A percentile compares a stretch with the other conserved stretches of the same genome.
phyloP scores from a whole-genome alignment of 176 grass and related monocot species.

The Typha latifolia region DNA sequence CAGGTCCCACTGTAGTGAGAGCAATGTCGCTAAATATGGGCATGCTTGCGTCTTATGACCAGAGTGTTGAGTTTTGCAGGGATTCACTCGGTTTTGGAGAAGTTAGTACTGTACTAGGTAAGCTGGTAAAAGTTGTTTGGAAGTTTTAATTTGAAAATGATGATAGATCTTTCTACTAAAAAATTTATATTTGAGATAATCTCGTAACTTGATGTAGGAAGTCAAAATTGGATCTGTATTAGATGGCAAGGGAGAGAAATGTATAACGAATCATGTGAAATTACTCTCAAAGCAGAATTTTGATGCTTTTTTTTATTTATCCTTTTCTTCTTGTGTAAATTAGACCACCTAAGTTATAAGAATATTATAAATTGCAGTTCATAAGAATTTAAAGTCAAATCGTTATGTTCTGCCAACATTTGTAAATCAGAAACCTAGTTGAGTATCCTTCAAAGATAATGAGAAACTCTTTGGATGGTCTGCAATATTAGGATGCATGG shows the following conservation, averaged over 20 bases:
- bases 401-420: background rate
- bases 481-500: no score
- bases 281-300: background rate
- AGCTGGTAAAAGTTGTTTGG: slow-evolving; percentile 6
- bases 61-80: slow-evolving; percentile 77
- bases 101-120: slow-evolving; percentile 70
- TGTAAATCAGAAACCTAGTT: background rate
- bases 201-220: background rate
- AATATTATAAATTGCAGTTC: background rate
- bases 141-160: background rate
- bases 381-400: background rate
- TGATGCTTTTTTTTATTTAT: background rate
- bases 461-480: no score
- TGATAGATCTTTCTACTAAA: background rate
- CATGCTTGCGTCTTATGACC: slow-evolving; percentile 92
- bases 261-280: background rate
- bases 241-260: background rate
- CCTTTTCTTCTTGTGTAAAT: background rate
- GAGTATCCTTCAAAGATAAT: no score
- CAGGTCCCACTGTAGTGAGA: slow-evolving; percentile 86
- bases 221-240: no score
- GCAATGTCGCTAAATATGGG: slow-evolving; percentile 94
- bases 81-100: slow-evolving; percentile 76
- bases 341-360: background rate
- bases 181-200: background rate